Conservation (phyloP, 163 green algal species). For the Coccomyxa subellipsoidea region DNA sequence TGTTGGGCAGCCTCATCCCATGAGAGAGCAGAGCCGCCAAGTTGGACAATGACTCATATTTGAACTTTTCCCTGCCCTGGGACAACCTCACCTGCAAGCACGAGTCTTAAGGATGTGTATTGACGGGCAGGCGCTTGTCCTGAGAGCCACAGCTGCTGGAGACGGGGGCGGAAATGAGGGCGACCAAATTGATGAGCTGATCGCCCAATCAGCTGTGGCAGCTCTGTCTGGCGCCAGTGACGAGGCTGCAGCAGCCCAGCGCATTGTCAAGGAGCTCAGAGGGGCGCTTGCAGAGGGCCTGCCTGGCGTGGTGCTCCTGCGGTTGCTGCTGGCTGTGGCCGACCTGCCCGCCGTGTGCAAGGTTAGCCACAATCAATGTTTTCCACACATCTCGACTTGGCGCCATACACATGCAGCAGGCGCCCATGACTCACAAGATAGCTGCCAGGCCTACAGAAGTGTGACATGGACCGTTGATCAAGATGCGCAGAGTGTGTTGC, state of each 20-base stretch:
- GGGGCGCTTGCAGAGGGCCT: background rate
- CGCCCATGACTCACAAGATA: background rate
- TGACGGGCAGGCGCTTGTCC: conserved; percentile 4
- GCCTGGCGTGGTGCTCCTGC: background rate
- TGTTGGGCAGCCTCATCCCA: no score
- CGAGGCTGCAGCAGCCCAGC: background rate
- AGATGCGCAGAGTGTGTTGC: background rate
- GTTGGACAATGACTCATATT: no score
- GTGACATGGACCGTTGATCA: background rate
- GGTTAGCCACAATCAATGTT: background rate
- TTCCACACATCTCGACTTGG: no score
- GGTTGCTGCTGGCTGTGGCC: background rate
- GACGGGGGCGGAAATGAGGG: background rate
- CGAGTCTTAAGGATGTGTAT: background rate
- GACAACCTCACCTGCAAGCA: background rate
- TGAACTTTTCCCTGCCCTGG: background rate
- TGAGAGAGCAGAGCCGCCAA: no score
- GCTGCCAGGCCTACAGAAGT: background rate
- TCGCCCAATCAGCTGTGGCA: background rate
- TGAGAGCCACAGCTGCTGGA: background rate
- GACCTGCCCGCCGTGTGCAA: background rate
- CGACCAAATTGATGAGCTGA: background rate
- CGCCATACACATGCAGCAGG: background rate
- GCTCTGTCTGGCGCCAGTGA: background rate
- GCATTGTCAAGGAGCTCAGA: background rate